Conservation (phyloP, 2,329 filamentous ascomycete species). For the Aspergillus sp. region DNA sequence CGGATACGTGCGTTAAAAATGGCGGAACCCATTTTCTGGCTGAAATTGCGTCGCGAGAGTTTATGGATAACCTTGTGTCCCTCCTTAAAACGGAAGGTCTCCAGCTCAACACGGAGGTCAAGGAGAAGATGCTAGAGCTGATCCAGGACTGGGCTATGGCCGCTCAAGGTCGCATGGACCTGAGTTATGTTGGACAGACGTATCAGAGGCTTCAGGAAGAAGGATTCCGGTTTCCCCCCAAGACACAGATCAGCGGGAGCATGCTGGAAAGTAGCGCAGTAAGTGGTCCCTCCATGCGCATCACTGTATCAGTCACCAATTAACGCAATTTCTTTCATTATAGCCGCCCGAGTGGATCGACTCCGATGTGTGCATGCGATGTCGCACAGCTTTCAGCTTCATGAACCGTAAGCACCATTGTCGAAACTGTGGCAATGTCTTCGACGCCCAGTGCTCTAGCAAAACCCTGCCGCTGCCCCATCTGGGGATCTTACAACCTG, state of each 20-base stretch:
- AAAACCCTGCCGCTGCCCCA: constrained; percentile 87
- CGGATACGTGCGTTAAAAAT: constrained; percentile 98
- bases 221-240: constrained; percentile 85
- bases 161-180: constrained; percentile 77
- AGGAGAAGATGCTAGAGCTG: constrained; percentile 84
- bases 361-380: constrained; percentile 98
- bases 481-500: constrained; percentile 84
- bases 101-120: constrained; percentile 80
- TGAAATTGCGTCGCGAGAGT: constrained; percentile 94
- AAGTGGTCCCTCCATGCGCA: constrained; percentile 39
- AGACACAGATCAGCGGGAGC: constrained; percentile 81
- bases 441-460: constrained; percentile 90
- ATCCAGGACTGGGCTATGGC: constrained; percentile 92
- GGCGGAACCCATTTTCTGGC: constrained; percentile 90
- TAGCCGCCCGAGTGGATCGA: constrained; percentile 96
- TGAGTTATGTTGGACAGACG: constrained; percentile 83
- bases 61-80: constrained; percentile 95
- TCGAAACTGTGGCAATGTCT: constrained; percentile 95
- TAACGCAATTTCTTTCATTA: constrained; percentile 10
- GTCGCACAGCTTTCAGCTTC: constrained; percentile 90
- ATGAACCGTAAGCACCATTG: constrained; percentile 99
- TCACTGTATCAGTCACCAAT: background rate
- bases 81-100: constrained; percentile 76
- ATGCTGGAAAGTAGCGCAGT: constrained; percentile 98
- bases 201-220: constrained; percentile 80